phyloP scores from a whole-genome alignment of 2,329 filamentous ascomycete genomes.

The Seiridium cupressi region DNA sequence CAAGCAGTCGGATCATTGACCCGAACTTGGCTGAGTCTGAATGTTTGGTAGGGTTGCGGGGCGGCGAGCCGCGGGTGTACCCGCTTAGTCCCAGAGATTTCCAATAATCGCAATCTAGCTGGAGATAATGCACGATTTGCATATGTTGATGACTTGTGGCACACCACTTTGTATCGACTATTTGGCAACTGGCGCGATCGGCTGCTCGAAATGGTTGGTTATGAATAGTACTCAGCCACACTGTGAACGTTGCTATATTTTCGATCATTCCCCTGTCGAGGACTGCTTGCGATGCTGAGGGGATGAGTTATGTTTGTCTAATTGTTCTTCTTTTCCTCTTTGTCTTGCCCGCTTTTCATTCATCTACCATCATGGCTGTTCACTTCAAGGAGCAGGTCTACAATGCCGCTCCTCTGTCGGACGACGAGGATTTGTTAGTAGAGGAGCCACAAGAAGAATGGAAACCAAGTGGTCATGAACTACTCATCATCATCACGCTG shows the following conservation, averaged over 20 bases:
- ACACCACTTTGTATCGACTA: no score
- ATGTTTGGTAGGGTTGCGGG: no score
- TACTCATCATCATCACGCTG: slow-evolving; percentile 10
- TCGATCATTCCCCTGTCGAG: not conserved
- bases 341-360: not conserved
- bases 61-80: no score
- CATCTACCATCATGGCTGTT: not conserved
- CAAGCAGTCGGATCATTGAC: no score
- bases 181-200: no score
- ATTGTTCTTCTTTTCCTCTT: not conserved
- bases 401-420: not conserved
- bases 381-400: not conserved
- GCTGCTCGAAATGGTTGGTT: no score
- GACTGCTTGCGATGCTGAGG: not conserved
- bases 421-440: not conserved
- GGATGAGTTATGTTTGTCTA: not conserved
- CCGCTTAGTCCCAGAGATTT: no score
- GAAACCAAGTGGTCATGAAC: slow-evolving; percentile 8
- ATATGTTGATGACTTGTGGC: no score
- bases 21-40: no score
- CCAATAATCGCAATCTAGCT: no score
- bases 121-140: no score
- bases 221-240: no score
- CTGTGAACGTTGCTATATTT: not conserved
- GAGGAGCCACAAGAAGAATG: not conserved